A percentile compares a stretch with the other conserved stretches of the same genome.
Evolutionary conservation across 371 early-diverging fungal species (phyloP).

Genomic region (Entomophthora muscae): DNA sequence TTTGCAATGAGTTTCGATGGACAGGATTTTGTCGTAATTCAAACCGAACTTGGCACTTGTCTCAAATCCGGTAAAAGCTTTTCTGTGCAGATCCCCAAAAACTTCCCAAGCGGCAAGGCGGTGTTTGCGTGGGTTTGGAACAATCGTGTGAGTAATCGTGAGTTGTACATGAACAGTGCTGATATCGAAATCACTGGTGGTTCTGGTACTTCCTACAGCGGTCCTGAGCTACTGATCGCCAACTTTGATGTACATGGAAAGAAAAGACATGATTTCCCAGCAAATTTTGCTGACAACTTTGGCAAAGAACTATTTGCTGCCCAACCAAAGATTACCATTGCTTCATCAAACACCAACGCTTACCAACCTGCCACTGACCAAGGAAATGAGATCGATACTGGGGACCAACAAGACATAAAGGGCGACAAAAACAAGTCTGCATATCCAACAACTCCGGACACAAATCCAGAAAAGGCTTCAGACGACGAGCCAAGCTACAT

Average conservation of each 20-base stretch:
- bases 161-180: constrained; percentile 38
- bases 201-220: constrained; percentile 10
- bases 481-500: too few relatives aligned
- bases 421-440: too few relatives aligned
- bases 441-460: too few relatives aligned
- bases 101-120: constrained; percentile 9
- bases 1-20: constrained; percentile 38
- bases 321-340: neutral
- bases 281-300: neutral
- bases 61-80: neutral
- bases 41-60: neutral
- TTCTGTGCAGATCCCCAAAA: neutral
- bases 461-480: too few relatives aligned
- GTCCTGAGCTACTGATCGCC: constrained; percentile 8
- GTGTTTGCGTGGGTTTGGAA: constrained; percentile 17
- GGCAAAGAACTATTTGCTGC: neutral
- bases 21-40: neutral
- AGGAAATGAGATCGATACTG: too few relatives aligned
- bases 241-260: neutral
- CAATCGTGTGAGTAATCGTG: constrained; percentile 3
- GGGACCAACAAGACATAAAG: too few relatives aligned
- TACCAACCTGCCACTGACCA: too few relatives aligned
- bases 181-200: constrained; percentile 29
- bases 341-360: neutral
- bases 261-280: neutral